These are phyloP conservation scores for Sechiopsis laciniata DNA, from an alignment of 306 rosid genomes.

Conservation along the genomic window DNA sequence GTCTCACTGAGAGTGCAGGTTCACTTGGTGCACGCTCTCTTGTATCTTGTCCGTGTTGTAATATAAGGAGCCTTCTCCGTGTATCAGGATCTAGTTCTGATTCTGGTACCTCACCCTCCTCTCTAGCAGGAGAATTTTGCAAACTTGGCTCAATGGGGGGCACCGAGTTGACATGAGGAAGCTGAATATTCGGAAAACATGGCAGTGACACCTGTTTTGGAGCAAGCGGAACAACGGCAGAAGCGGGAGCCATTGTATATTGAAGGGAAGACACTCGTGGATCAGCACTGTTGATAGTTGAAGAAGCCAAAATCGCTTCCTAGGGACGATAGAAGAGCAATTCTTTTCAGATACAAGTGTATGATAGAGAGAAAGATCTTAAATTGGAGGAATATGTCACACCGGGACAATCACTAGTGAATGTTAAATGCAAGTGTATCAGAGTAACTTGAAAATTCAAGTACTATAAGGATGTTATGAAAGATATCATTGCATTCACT, in stretches of 20 bases:
- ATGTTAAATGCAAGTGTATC: neutral
- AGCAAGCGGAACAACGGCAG: constrained; percentile 56
- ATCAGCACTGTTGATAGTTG: constrained; percentile 48
- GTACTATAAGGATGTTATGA: neutral
- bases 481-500: neutral
- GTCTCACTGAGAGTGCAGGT: constrained; percentile 64
- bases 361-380: neutral
- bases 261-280: constrained; percentile 58
- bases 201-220: constrained; percentile 45
- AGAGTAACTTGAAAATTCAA: neutral
- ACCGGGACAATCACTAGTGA: neutral
- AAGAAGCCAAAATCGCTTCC: constrained; percentile 61
- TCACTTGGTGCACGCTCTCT: constrained; percentile 64
- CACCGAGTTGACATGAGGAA: constrained; percentile 57
- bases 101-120: constrained; percentile 99
- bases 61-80: constrained; percentile 92
- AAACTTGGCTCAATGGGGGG: constrained; percentile 59
- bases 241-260: constrained; percentile 43
- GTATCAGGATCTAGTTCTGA: constrained; percentile 99
- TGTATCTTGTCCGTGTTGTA: constrained; percentile 97
- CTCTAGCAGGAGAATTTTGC: constrained; percentile 95
- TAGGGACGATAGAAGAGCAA: constrained; percentile 25
- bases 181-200: constrained; percentile 49
- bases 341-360: neutral
- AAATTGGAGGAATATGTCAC: neutral